Base-by-base conservation (phyloP, 2,329 filamentous ascomycete genomes). In the Aureobasidium pullulans region DNA sequence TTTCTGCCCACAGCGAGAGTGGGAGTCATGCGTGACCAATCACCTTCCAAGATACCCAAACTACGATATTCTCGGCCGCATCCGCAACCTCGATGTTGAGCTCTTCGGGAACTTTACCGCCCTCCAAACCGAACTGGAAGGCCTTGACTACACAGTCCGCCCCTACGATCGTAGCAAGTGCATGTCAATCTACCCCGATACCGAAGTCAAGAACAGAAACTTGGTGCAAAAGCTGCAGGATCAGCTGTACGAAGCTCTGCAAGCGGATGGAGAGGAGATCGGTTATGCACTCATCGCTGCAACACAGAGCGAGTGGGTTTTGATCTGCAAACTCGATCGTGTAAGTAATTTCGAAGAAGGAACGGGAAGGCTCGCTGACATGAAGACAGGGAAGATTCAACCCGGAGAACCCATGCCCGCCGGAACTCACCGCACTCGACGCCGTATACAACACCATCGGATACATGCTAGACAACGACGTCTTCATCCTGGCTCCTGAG, bases 1-100 rank as follows among this genome's bases (percentile, higher is more conserved):
- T 16, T 7, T 10, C 13, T 34, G 28, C 6, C 34, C 31, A 16
- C 9, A 44, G 40, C 56, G 44, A 13, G 56, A 44, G 2, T 59
- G 56, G 56, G 47, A 59, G 15, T 10, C 36, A 3, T 50, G 19
- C 4, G 9, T 15, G 19, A 13, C 31, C 11, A 29, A 32, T 11
- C 28, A 39, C 15, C 19, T 37, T 39, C 28, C 47, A 11, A 32
- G 34, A 8, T 49, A 37, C 58, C 34, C 53, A 9, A n/a, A 8
- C 8, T 19, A 61, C 58, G 6, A 49, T 28, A 10, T 50, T 47
- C 32, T 58, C 13, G 39, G 58, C 50, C 48, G 60, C 48, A 16
- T 47, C 44, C 39, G 57, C 16, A 36, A 62, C n/a, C 29, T 47
- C 46, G 36, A 59, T 11, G 56, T 59, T 46, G 56, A 59, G 16